Conservation (phyloP, 2,329 filamentous ascomycete genomes). For the Paraphoma sp. region DNA sequence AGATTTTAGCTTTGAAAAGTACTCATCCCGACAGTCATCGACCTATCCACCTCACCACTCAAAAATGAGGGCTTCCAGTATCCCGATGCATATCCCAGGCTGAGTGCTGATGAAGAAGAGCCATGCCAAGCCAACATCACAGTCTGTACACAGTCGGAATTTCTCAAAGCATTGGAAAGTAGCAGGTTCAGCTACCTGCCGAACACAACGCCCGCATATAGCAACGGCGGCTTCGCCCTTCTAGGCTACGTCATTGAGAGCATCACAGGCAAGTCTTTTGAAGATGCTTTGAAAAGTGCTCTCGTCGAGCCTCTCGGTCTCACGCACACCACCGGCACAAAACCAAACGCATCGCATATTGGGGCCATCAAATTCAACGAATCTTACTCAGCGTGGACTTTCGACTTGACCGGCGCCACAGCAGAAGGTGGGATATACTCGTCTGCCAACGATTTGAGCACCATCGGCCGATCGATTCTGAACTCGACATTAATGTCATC, state of each 20-base stretch:
- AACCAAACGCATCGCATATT: too few species aligned
- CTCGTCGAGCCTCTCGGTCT: slow-evolving; percentile 51
- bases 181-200: slow-evolving; percentile 41
- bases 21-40: too few species aligned
- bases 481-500: slow-evolving; percentile 44
- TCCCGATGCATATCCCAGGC: too few species aligned
- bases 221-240: slow-evolving; percentile 47
- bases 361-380: too few species aligned
- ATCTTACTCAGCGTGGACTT: background rate
- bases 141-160: slow-evolving; percentile 28
- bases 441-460: slow-evolving; percentile 45
- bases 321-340: too few species aligned
- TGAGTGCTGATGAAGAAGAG: too few species aligned
- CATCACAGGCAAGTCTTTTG: slow-evolving; percentile 48
- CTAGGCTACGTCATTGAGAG: slow-evolving; percentile 49
- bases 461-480: slow-evolving; percentile 49
- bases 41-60: too few species aligned
- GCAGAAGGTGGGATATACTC: slow-evolving; percentile 41
- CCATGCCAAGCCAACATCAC: too few species aligned
- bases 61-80: too few species aligned
- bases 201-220: slow-evolving; percentile 44
- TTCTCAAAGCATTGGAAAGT: slow-evolving; percentile 42
- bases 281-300: slow-evolving; percentile 42
- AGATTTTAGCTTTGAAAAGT: background rate
- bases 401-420: background rate